Conservation (phyloP, 2,329 filamentous ascomycete genomes). For the Trichoderma breve region DNA sequence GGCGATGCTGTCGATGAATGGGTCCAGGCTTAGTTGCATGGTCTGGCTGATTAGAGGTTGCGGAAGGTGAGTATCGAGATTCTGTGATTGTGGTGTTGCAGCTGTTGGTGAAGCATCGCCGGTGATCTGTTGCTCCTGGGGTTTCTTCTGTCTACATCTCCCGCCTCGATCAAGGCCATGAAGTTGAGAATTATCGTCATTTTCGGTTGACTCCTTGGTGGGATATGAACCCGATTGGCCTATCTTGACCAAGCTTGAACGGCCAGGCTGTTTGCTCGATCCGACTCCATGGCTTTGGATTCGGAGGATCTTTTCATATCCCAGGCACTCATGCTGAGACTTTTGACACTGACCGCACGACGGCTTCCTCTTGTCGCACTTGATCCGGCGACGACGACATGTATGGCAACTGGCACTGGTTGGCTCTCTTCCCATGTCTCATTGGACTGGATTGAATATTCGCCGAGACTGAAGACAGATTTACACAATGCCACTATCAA, state of each 20-base stretch:
- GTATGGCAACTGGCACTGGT: background rate
- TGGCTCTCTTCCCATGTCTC: slow-evolving; percentile 1
- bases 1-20: background rate
- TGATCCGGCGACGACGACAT: background rate
- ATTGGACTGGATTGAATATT: background rate
- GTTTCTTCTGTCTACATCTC: background rate
- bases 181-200: background rate
- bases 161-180: background rate
- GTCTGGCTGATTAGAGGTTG: background rate
- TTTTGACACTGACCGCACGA: background rate
- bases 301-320: background rate
- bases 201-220: background rate
- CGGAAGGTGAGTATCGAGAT: background rate
- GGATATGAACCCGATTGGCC: background rate
- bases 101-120: background rate
- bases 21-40: background rate
- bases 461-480: background rate
- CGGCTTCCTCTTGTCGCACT: background rate
- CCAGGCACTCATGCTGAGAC: background rate
- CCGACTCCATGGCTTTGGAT: background rate
- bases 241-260: background rate
- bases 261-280: background rate
- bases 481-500: background rate
- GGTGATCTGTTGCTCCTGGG: background rate
- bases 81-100: background rate